phyloP scores from a whole-genome alignment of 805 yeast genomes.

The Candida insectalens region DNA sequence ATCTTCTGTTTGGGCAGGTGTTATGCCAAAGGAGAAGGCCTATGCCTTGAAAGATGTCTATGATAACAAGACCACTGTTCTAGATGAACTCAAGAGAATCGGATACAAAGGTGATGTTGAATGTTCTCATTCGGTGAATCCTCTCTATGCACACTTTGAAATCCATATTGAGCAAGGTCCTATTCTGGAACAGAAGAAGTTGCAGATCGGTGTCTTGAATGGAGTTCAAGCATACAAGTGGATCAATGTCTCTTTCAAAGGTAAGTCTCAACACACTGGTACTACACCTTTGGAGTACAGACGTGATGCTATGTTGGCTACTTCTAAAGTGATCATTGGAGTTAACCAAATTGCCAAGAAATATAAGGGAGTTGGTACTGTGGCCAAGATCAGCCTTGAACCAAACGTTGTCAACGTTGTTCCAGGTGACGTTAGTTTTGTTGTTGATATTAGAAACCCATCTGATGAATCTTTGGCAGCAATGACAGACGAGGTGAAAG shows the following conservation, averaged over 20 bases:
- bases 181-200: slow-evolving; percentile 42
- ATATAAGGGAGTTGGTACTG: slow-evolving; percentile 43
- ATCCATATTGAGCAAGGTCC: slow-evolving; percentile 74
- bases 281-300: slow-evolving; percentile 55
- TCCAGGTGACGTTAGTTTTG: slow-evolving; percentile 47
- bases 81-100: slow-evolving; percentile 44
- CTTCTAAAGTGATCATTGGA: slow-evolving; percentile 43
- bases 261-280: slow-evolving; percentile 63
- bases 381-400: slow-evolving; percentile 44
- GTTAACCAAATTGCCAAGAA: slow-evolving; percentile 45
- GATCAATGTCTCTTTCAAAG: slow-evolving; percentile 44
- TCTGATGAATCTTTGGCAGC: slow-evolving; percentile 30
- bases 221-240: slow-evolving; percentile 60
- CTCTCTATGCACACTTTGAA: slow-evolving; percentile 61
- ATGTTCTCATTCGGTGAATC: slow-evolving; percentile 38
- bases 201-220: slow-evolving; percentile 51
- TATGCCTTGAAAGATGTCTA: slow-evolving; percentile 42
- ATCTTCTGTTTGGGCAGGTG: slow-evolving; percentile 57
- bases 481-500: slow-evolving; percentile 16
- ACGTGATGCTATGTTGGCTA: slow-evolving; percentile 49
- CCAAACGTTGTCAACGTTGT: slow-evolving; percentile 60
- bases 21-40: slow-evolving; percentile 33
- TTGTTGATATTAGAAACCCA: slow-evolving; percentile 44
- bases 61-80: slow-evolving; percentile 38
- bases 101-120: slow-evolving; percentile 47